Conservation (phyloP, 2,329 filamentous ascomycete species). For the Xylaria sp. region DNA sequence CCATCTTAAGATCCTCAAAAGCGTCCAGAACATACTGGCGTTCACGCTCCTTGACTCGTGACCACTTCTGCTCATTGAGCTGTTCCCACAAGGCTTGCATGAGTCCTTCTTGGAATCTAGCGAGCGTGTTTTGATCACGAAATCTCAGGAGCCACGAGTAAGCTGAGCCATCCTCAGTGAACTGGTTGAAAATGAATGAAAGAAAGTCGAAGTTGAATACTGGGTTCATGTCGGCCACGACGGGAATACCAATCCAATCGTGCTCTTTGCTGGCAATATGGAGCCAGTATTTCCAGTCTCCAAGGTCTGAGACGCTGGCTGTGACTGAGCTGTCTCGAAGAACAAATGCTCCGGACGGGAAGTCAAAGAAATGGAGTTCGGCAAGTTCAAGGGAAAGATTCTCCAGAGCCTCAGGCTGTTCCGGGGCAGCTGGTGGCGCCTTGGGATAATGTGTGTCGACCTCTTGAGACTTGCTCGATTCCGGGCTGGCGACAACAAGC, state of each 20-base stretch:
- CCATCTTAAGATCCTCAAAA: conserved; percentile 90
- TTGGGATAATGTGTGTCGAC: conserved; percentile 24
- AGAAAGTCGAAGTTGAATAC: conserved; percentile 98
- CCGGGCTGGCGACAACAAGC: conserved; percentile 25
- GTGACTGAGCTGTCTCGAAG: conserved; percentile 69
- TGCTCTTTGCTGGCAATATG: conserved; percentile 71
- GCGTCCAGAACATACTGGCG: conserved; percentile 92
- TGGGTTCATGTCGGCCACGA: conserved; percentile 89
- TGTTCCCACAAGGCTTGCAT: conserved; percentile 98
- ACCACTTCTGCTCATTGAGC: conserved; percentile 89
- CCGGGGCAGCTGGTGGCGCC: conserved; percentile 50
- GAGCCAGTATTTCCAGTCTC: conserved; percentile 93
- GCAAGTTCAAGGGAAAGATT: conserved; percentile 69
- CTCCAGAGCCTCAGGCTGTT: conserved; percentile 64
- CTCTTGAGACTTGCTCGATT: conserved; percentile 31
- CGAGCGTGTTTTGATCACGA: conserved; percentile 72
- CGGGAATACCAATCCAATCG: conserved; percentile 80
- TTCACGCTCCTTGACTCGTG: conserved; percentile 85
- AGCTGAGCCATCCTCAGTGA: conserved; percentile 77
- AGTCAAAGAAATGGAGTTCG: conserved; percentile 92
- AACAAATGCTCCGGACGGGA: conserved; percentile 78
- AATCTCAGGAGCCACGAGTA: conserved; percentile 96
- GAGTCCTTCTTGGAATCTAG: conserved; percentile 85
- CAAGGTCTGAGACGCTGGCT: conserved; percentile 78
- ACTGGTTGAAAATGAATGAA: conserved; percentile 99